Evolutionary conservation across 495 filamentous ascomycete genomes (phyloP).

Genomic region (Penicillium riverlandense): DNA sequence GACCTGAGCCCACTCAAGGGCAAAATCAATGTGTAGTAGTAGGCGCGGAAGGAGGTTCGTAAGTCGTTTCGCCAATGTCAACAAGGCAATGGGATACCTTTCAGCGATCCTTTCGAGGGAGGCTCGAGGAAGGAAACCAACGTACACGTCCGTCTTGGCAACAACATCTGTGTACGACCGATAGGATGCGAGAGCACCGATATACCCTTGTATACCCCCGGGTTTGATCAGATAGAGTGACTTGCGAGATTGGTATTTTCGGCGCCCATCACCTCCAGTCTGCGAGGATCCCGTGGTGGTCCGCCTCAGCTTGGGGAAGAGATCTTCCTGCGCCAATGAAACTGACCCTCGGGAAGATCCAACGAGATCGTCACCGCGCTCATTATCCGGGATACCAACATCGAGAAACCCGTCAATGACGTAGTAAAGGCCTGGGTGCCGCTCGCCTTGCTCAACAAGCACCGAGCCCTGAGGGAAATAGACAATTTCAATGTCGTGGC

Average conservation of each 20-base stretch:
- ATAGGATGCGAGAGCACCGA: constrained; percentile 88
- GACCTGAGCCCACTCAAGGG: constrained; percentile 95
- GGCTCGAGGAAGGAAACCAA: constrained; percentile 82
- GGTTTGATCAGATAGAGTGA: constrained; percentile 92
- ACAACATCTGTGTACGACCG: constrained; percentile 94
- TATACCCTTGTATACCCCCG: constrained; percentile 88
- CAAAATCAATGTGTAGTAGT: constrained; percentile 95
- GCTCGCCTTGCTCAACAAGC: constrained; percentile 93
- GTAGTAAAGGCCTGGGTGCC: constrained; percentile 94
- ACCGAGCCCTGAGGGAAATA: constrained; percentile 93
- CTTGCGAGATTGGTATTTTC: constrained; percentile 48
- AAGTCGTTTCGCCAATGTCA: constrained; percentile 92
- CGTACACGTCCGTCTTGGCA: constrained; percentile 97
- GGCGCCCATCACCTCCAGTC: constrained; percentile 30
- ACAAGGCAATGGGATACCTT: constrained; percentile 78
- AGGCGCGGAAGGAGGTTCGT: constrained; percentile 85
- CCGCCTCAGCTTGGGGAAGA: constrained; percentile 43
- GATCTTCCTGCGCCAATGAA: constrained; percentile 31
- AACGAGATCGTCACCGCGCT: constrained; percentile 37
- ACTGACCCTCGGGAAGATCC: constrained; percentile 24
- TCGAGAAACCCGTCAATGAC: constrained; percentile 97
- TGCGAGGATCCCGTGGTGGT: constrained; percentile 42
- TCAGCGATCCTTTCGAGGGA: constrained; percentile 91
- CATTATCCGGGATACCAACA: constrained; percentile 66
- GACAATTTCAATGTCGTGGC: constrained; percentile 93